Evolutionary conservation across 306 rosid genomes (phyloP), one percentile per base, ranked within the genome.

Genomic region (Pyrus pyrifolia): DNA sequence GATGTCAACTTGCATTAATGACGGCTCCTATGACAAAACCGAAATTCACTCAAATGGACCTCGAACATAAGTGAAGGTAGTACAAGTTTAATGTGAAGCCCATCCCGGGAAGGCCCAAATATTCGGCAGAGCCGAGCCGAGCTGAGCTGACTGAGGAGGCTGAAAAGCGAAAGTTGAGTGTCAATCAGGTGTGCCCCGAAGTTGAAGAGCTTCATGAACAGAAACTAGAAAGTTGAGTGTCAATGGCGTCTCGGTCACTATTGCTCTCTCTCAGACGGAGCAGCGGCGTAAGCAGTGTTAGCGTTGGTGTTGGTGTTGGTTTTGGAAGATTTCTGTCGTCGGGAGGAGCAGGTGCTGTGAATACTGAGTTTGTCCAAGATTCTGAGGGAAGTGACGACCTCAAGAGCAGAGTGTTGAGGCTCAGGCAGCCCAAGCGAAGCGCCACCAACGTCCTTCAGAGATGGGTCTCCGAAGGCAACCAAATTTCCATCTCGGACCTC

Each of bases 361-460:
- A 75, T 7, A 86, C 68, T 75, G 88, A 92, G 71, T 52, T 66
- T 23, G 71, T 73, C 29, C 91, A 88, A 44, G 89, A 84, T 71
- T 72, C 76, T 22, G 78, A 42, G 60, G 89, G 84, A 30, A 61
- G 55, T 49, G 91, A 91, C 21, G 92, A 95, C 73, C 90, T 95
- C 22, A 90, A 82, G 81, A 83, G 91, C 80, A 86, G 92, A 79
- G 85, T 95, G 66, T 80, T 89, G 60, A 87, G 92, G 72, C 81
- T 94, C 22, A 89, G 97, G 85, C 88, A 84, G 53, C 96, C 97
- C 21, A 92, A 95, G 84, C 79, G 97, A 83, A 95, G 98, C 64
- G 98, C 88, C 79, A 83, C 89, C 11, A 90, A 84, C 38, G 87
- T 90, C 81, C 84, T 95, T 78, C 90, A 89, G 49, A 92, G 79